These are phyloP conservation scores for Alternaria alternata DNA, from an alignment of 2,329 filamentous ascomycete species.

Conservation along the genomic window DNA sequence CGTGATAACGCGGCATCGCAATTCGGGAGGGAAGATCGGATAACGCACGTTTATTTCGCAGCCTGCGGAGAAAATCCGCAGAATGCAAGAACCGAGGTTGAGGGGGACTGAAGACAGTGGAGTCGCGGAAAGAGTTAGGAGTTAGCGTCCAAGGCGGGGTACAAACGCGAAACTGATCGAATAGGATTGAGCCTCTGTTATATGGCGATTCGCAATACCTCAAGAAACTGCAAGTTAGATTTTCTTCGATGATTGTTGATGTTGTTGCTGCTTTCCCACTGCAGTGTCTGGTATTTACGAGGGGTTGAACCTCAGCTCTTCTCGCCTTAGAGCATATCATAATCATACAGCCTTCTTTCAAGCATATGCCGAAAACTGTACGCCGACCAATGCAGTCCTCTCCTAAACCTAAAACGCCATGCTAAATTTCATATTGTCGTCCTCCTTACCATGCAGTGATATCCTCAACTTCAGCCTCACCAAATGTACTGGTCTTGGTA, in stretches of 20 bases:
- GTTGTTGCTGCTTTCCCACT: neutral
- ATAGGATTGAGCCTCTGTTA: neutral
- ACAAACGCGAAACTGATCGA: neutral
- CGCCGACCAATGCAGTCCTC: constrained; percentile 29
- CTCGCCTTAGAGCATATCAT: constrained; percentile 24
- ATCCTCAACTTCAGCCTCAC: constrained; percentile 94
- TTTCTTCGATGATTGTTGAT: neutral
- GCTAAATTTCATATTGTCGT: constrained; percentile 25
- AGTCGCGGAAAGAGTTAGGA: neutral
- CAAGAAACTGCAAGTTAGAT: neutral
- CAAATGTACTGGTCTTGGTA: constrained; percentile 90
- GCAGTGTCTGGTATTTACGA: constrained; percentile 22
- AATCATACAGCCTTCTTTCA: constrained; percentile 47
- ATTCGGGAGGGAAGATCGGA: constrained; percentile 3
- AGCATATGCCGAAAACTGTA: constrained; percentile 49
- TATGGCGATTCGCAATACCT: neutral
- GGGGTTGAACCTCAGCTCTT: constrained; percentile 48
- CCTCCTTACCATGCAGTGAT: constrained; percentile 84
- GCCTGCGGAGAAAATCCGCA: neutral
- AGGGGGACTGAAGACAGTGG: neutral
- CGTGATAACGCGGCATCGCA: constrained; percentile 1
- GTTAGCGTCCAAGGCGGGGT: constrained; percentile 7
- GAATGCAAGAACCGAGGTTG: neutral
- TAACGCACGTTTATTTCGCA: neutral
- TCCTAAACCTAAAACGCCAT: constrained; percentile 31